phyloP scores from a whole-genome alignment of 306 rosid genomes.

The Pachyrhizus erosus region DNA sequence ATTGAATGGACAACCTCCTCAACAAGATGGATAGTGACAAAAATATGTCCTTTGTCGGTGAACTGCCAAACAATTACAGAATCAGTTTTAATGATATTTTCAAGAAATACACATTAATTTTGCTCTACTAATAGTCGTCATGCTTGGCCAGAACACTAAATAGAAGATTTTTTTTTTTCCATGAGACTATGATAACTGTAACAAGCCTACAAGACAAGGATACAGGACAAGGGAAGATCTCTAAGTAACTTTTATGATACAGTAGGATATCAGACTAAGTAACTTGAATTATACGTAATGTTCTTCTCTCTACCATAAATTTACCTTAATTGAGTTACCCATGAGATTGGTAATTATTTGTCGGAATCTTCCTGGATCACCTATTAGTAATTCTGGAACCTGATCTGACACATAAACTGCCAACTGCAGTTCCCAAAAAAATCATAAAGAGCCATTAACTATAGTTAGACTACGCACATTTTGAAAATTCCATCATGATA shows the following conservation, averaged over 20 bases:
- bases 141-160: slow-evolving; percentile 15
- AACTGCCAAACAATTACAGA: slow-evolving; percentile 64
- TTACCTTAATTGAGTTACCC: slow-evolving; percentile 89
- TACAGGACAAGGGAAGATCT: background rate
- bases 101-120: background rate
- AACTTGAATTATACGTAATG: background rate
- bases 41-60: slow-evolving; percentile 96
- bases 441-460: slow-evolving; percentile 38
- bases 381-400: slow-evolving; percentile 81
- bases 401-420: slow-evolving; percentile 83
- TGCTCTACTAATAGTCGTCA: background rate
- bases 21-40: slow-evolving; percentile 85
- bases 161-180: background rate
- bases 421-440: slow-evolving; percentile 59
- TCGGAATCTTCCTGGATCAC: slow-evolving; percentile 91
- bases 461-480: slow-evolving; percentile 40
- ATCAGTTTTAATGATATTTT: slow-evolving; percentile 40
- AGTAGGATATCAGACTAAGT: background rate
- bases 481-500: background rate
- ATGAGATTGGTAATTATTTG: slow-evolving; percentile 88
- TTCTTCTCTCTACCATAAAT: slow-evolving; percentile 22
- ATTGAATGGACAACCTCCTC: slow-evolving; percentile 78
- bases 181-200: background rate
- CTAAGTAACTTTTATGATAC: background rate
- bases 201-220: slow-evolving; percentile 18